These are phyloP conservation scores for Leccinum longicurvipes DNA, from an alignment of 768 basidiomycete species.

Conservation along the genomic window DNA sequence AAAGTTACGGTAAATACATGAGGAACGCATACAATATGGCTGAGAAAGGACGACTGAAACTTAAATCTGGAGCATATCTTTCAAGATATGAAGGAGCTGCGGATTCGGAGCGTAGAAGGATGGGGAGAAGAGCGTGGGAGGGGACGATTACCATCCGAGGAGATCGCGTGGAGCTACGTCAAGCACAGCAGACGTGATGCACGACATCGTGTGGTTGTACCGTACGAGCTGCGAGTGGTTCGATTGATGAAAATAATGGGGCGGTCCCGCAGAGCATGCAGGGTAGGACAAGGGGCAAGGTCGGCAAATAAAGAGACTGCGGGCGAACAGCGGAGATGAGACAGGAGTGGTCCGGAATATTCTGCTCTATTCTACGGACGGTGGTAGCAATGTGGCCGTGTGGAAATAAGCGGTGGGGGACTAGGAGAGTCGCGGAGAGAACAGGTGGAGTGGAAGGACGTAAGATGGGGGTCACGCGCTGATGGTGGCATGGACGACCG, in stretches of 20 bases:
- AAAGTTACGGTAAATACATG: constrained; percentile 14
- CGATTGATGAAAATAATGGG: constrained; percentile 7
- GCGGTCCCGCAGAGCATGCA: constrained; percentile 20
- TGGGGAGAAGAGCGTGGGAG: constrained; percentile 5
- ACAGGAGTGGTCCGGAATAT: not conserved
- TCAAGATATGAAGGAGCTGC: constrained; percentile 10
- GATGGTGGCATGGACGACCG: constrained; percentile 12
- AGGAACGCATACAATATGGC: constrained; percentile 3
- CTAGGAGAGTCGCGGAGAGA: not conserved
- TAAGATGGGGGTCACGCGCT: constrained; percentile 12
- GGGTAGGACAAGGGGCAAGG: not conserved
- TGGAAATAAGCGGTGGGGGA: not conserved
- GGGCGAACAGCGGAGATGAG: constrained; percentile 5
- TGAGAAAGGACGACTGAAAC: constrained; percentile 7
- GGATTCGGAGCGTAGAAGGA: too few relatives aligned
- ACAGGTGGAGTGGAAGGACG: constrained; percentile 4
- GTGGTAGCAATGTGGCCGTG: not conserved
- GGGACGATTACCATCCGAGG: constrained; percentile 18
- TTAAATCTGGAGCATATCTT: constrained; percentile 18
- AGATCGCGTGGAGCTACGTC: constrained; percentile 18
- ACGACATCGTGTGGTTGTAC: not conserved
- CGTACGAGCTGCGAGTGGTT: not conserved
- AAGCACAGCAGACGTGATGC: constrained; percentile 11
- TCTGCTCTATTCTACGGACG: not conserved
- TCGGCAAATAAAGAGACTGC: constrained; percentile 13